These are phyloP conservation scores for Oryza glumipatula DNA, from an alignment of 176 grass and related monocot genomes.

Conservation along the genomic window DNA sequence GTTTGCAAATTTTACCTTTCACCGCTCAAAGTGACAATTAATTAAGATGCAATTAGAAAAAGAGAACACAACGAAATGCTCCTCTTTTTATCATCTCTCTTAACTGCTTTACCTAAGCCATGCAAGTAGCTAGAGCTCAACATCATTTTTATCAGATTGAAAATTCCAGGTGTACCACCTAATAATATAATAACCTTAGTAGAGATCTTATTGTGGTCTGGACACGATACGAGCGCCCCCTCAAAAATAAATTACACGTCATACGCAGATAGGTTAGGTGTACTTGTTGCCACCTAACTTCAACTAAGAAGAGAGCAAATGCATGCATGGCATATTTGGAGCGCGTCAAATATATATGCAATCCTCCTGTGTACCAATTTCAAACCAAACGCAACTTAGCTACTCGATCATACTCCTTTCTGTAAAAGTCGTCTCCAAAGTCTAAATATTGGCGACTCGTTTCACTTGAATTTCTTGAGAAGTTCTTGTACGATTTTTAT, in stretches of 20 bases:
- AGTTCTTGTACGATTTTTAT: neutral
- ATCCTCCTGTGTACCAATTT: neutral
- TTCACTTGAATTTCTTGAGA: constrained; percentile 4
- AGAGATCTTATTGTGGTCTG: neutral
- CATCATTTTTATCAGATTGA: neutral
- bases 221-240: neutral
- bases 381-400: constrained; percentile 43
- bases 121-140: neutral
- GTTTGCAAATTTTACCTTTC: neutral
- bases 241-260: neutral
- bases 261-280: constrained; percentile 12
- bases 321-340: constrained; percentile 18
- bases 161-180: neutral
- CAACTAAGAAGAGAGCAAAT: constrained; percentile 16
- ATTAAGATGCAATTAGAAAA: neutral
- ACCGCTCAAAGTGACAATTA: neutral
- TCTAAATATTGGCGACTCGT: neutral
- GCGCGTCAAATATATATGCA: neutral
- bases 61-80: neutral
- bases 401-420: constrained; percentile 19
- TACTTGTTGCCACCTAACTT: constrained; percentile 44
- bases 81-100: neutral
- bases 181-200: neutral
- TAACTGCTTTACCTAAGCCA: neutral
- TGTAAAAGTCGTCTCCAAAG: constrained; percentile 30